These are phyloP conservation scores for barrel medic (Medicago truncatula) DNA, from an alignment of 306 rosid genomes.

Conservation along the genomic window MtrunA17r5.0-ANR NC_053042.1:21802501-21803000, in stretches of 20 bases:
- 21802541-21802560: not conserved
- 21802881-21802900: slow-evolving; percentile 33
- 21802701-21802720: too few species aligned
- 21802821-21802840: not conserved
- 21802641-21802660: not conserved
- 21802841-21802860: not conserved
- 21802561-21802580: not conserved
- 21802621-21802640: not conserved
- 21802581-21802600: not conserved
- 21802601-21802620: not conserved
- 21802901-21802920: too few species aligned
- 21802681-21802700: too few species aligned
- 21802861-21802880: slow-evolving; percentile 8
- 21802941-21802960: too few species aligned
- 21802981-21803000: too few species aligned
- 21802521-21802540: not conserved
- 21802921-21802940: too few species aligned
- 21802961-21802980: too few species aligned
- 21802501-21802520: slow-evolving; percentile 10
- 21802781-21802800: not conserved
- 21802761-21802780: not conserved
- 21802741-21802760: not conserved
- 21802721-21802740: not conserved
- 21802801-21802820: not conserved
- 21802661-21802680: too few species aligned